Conservation (phyloP, 768 basidiomycete species). For the Hortiboletus campestris region DNA sequence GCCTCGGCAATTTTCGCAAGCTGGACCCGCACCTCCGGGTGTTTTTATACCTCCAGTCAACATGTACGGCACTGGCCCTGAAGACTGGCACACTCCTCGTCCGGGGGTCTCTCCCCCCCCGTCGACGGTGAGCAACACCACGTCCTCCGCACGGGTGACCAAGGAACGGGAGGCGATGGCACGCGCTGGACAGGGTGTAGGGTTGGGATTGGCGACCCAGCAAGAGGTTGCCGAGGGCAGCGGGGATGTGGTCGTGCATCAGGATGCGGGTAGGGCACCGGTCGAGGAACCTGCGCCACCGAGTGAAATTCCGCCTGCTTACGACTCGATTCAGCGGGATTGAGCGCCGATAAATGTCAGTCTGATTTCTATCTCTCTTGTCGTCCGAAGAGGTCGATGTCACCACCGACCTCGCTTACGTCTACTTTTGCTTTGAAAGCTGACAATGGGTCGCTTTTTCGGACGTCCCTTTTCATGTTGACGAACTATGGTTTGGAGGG, state of each 20-base stretch:
- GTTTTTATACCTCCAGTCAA: constrained; percentile 3
- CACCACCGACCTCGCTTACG: background rate
- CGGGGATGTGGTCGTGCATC: constrained; percentile 26
- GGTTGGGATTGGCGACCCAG: constrained; percentile 21
- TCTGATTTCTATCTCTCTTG: background rate
- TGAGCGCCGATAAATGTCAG: background rate
- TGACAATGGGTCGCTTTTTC: background rate
- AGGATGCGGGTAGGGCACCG: constrained; percentile 27
- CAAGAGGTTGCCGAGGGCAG: constrained; percentile 20
- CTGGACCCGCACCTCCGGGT: background rate
- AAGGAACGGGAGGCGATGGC: constrained; percentile 28
- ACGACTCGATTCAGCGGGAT: constrained; percentile 27
- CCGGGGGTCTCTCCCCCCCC: constrained; percentile 22
- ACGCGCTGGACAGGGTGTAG: constrained; percentile 14
- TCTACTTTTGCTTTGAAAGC: background rate
- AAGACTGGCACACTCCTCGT: constrained; percentile 21
- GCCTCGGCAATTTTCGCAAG: background rate
- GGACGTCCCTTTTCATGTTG: background rate
- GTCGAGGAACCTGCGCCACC: constrained; percentile 16
- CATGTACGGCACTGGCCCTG: constrained; percentile 12
- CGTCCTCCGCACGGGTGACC: constrained; percentile 10
- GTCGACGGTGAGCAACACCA: constrained; percentile 18
- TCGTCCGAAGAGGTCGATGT: background rate
- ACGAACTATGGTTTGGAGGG: background rate
- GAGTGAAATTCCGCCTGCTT: constrained; percentile 29